These are phyloP conservation scores for Piper betle DNA, from an alignment of 164 flowering plant species.

Conservation along the genomic window DNA sequence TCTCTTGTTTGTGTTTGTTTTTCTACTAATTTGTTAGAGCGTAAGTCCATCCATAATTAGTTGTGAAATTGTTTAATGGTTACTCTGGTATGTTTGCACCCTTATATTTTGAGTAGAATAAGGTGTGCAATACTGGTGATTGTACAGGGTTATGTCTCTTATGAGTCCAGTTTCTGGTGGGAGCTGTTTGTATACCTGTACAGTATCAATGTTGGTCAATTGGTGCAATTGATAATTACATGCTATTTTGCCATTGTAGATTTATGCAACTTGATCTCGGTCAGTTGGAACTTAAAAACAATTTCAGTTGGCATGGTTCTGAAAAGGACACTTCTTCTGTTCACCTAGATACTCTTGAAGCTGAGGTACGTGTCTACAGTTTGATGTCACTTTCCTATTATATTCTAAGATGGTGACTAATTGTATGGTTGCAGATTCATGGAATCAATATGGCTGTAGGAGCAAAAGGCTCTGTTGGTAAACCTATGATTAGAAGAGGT, in stretches of 20 bases:
- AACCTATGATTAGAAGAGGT: slow-evolving; percentile 78
- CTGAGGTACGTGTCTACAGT: slow-evolving; percentile 44
- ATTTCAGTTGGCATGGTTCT: slow-evolving; percentile 79
- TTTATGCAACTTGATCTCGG: slow-evolving; percentile 95
- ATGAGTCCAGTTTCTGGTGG: no score
- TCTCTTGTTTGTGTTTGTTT: background rate
- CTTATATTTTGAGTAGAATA: no score
- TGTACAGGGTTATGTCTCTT: background rate
- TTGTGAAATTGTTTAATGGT: no score
- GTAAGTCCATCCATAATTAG: no score
- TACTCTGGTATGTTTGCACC: no score
- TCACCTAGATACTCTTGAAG: slow-evolving; percentile 86
- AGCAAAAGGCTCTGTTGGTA: slow-evolving; percentile 58
- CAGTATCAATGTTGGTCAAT: no score
- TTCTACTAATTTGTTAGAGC: no score
- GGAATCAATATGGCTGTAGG: slow-evolving; percentile 94
- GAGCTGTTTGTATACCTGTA: no score
- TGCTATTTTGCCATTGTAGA: slow-evolving; percentile 20
- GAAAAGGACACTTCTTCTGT: slow-evolving; percentile 88
- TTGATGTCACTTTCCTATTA: background rate
- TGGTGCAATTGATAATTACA: no score
- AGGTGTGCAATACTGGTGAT: background rate
- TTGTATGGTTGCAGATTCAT: slow-evolving; percentile 42
- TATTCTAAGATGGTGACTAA: background rate
- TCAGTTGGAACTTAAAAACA: slow-evolving; percentile 60